phyloP scores from a whole-genome alignment of 2,329 filamentous ascomycete genomes.

The Penicillium sumatraense region DNA sequence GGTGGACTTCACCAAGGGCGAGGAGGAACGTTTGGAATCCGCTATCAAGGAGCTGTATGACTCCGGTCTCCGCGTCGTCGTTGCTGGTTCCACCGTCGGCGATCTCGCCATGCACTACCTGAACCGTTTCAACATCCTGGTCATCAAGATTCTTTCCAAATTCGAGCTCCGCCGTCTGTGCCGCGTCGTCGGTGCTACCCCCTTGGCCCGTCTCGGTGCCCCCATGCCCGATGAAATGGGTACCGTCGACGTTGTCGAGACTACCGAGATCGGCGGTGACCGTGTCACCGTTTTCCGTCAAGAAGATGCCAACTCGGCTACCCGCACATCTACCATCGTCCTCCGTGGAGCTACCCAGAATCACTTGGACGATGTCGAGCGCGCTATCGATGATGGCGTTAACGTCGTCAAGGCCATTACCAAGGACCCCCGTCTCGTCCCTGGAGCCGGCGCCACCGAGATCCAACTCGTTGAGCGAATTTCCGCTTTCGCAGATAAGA shows the following conservation, averaged over 20 bases:
- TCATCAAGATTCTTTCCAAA: slow-evolving; percentile 97
- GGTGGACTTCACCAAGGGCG: slow-evolving; percentile 96
- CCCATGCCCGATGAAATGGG: slow-evolving; percentile 99
- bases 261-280: slow-evolving; percentile 95
- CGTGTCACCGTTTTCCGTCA: slow-evolving; percentile 98
- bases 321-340: slow-evolving; percentile 90
- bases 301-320: slow-evolving; percentile 77
- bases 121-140: slow-evolving; percentile 93
- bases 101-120: slow-evolving; percentile 97
- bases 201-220: slow-evolving; percentile 91
- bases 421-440: slow-evolving; percentile 85
- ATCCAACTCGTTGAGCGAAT: slow-evolving; percentile 92
- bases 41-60: slow-evolving; percentile 95
- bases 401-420: slow-evolving; percentile 99
- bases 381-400: slow-evolving; percentile 95
- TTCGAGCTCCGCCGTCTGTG: slow-evolving; percentile 95
- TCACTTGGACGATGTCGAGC: slow-evolving; percentile 94
- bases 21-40: slow-evolving; percentile 88
- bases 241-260: slow-evolving; percentile 91
- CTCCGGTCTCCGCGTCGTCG: slow-evolving; percentile 85
- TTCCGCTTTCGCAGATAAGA: slow-evolving; percentile 88
- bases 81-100: slow-evolving; percentile 91
- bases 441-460: slow-evolving; percentile 92
- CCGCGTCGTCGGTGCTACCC: slow-evolving; percentile 93
- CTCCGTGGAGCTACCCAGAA: slow-evolving; percentile 96